These are phyloP conservation scores for Metrosideros polymorpha DNA, from an alignment of 441 rosid genomes.

Conservation along the genomic window DNA sequence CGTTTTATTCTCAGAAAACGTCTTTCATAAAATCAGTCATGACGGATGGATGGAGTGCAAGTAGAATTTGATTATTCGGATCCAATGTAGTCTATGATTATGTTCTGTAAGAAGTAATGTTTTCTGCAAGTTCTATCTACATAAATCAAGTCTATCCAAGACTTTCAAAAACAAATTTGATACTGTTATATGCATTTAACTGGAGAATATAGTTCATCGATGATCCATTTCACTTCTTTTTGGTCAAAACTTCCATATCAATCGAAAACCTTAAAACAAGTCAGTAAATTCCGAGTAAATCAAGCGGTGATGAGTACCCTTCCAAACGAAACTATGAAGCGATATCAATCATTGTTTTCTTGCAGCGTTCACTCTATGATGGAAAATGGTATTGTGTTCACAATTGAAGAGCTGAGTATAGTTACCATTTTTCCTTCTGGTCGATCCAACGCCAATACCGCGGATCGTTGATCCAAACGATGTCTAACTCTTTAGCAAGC, in stretches of 20 bases:
- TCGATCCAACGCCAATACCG: background rate
- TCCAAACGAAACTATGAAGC: background rate
- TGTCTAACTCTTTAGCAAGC: background rate
- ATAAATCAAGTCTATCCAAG: background rate
- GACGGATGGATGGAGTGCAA: background rate
- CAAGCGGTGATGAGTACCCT: background rate
- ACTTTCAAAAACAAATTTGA: background rate
- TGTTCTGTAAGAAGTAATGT: background rate
- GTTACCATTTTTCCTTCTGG: background rate
- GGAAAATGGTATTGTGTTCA: background rate
- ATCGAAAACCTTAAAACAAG: background rate
- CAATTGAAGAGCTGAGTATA: background rate
- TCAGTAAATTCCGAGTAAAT: background rate
- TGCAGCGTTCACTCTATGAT: rapidly evolving
- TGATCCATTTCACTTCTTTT: background rate
- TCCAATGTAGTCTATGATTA: background rate
- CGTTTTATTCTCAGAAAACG: background rate
- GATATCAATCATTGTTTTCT: background rate
- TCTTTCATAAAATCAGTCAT: background rate
- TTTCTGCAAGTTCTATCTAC: background rate
- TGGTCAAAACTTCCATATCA: background rate
- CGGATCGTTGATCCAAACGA: rapidly evolving
- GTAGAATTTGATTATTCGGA: background rate
- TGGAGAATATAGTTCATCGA: background rate
- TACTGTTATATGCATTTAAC: background rate